Evolutionary conservation across 805 yeast species (phyloP).

Genomic region (Yarrowia sp.): DNA sequence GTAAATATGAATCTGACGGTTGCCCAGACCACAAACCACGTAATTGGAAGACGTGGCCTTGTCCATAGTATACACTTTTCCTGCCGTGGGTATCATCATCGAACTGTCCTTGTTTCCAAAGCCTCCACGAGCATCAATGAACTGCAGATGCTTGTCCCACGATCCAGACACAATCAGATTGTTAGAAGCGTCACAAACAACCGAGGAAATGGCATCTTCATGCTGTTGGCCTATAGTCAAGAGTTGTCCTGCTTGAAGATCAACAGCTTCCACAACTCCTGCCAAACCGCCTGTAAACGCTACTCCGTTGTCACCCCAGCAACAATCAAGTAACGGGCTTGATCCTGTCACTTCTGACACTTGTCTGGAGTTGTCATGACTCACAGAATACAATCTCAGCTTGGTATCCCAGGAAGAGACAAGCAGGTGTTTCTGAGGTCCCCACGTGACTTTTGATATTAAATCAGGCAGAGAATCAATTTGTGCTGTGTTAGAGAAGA

Average conservation of each 20-base stretch:
- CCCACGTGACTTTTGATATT: slow-evolving; percentile 55
- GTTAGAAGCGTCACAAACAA: slow-evolving; percentile 47
- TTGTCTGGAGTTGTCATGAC: slow-evolving; percentile 41
- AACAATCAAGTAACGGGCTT: slow-evolving; percentile 49
- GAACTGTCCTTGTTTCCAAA: slow-evolving; percentile 35
- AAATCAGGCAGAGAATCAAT: slow-evolving; percentile 51
- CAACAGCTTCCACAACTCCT: slow-evolving; percentile 61
- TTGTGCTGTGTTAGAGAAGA: slow-evolving; percentile 21
- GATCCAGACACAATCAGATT: slow-evolving; percentile 61
- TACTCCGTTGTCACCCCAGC: slow-evolving; percentile 45
- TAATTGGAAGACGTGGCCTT: slow-evolving; percentile 50
- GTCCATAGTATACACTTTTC: slow-evolving; percentile 71
- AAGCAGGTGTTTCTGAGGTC: slow-evolving; percentile 54
- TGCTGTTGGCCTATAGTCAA: slow-evolving; percentile 50
- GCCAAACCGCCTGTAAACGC: slow-evolving; percentile 61
- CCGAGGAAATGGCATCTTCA: slow-evolving; percentile 53
- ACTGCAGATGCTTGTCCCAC: slow-evolving; percentile 63
- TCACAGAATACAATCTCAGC: slow-evolving; percentile 55
- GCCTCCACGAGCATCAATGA: slow-evolving; percentile 55
- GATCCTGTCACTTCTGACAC: slow-evolving; percentile 44
- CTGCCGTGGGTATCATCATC: slow-evolving; percentile 48
- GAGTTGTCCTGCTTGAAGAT: slow-evolving; percentile 55
- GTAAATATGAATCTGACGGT: slow-evolving; percentile 62
- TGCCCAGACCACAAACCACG: slow-evolving; percentile 62
- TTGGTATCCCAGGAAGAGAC: slow-evolving; percentile 67